These are phyloP conservation scores for Stagonosporopsis vannaccii DNA, from an alignment of 2,329 filamentous ascomycete species.

Conservation along the genomic window DNA sequence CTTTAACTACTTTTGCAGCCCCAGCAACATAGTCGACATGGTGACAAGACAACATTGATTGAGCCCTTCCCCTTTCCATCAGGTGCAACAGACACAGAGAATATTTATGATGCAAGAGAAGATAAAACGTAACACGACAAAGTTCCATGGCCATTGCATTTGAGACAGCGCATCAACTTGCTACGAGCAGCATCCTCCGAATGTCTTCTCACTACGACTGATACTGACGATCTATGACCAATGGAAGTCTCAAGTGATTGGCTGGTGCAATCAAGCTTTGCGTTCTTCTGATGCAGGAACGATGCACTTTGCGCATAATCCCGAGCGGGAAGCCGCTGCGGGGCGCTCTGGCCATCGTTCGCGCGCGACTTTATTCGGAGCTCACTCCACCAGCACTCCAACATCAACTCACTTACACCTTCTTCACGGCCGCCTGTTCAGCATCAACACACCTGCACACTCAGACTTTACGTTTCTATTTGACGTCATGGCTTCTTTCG, in stretches of 20 bases:
- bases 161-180: background rate
- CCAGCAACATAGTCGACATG: background rate
- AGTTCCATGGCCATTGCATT: too few species aligned
- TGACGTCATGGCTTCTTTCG: conserved; percentile 57
- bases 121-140: too few species aligned
- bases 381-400: conserved; percentile 33
- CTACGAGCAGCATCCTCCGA: background rate
- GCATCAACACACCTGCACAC: background rate
- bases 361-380: conserved; percentile 29
- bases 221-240: too few species aligned
- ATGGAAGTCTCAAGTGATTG: background rate
- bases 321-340: background rate
- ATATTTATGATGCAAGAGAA: too few species aligned
- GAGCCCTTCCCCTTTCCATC: background rate
- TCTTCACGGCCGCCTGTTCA: background rate
- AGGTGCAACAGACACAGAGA: too few species aligned
- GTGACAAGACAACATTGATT: too few species aligned
- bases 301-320: conserved; percentile 3
- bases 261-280: background rate
- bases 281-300: background rate
- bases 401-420: background rate
- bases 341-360: conserved; percentile 16
- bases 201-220: background rate
- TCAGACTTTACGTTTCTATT: background rate
- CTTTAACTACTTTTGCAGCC: conserved; percentile 24